These are phyloP conservation scores for Fusarium abutilonis DNA, from an alignment of 2,329 filamentous ascomycete genomes.

Conservation along the genomic window DNA sequence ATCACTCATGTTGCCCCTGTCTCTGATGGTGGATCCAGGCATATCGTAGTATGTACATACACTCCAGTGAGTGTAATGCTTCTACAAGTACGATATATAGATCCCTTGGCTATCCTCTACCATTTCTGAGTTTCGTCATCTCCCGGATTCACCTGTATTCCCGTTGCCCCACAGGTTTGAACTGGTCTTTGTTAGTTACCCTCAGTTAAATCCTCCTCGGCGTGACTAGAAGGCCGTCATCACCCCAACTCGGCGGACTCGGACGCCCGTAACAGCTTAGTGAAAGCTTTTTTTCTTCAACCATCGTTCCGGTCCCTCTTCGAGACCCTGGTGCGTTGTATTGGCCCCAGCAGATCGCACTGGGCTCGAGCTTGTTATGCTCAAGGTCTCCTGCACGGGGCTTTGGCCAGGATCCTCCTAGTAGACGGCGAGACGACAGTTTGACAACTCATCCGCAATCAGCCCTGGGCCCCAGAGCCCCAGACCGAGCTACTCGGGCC, in stretches of 20 bases:
- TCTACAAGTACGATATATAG: constrained; percentile 41
- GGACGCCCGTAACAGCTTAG: constrained; percentile 40
- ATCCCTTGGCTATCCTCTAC: constrained; percentile 39
- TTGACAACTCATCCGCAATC: constrained; percentile 51
- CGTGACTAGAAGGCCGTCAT: constrained; percentile 40
- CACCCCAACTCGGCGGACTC: constrained; percentile 41
- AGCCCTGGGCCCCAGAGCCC: constrained; percentile 47
- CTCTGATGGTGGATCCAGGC: constrained; percentile 35
- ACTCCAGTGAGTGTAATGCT: constrained; percentile 33
- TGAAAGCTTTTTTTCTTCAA: constrained; percentile 29
- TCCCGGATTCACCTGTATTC: constrained; percentile 38
- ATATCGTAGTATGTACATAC: constrained; percentile 26
- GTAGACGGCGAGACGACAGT: constrained; percentile 52
- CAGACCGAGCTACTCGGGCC: constrained; percentile 44
- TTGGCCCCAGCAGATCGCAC: constrained; percentile 50
- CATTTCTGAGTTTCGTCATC: constrained; percentile 42
- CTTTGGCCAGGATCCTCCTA: constrained; percentile 54
- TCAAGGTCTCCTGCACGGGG: constrained; percentile 51
- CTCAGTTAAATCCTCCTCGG: constrained; percentile 37
- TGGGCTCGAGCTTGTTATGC: constrained; percentile 56
- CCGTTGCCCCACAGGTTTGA: constrained; percentile 35
- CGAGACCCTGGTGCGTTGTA: constrained; percentile 56
- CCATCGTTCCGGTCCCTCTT: constrained; percentile 41
- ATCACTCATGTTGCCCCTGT: constrained; percentile 42
- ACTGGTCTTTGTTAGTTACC: constrained; percentile 31